Conservation (phyloP, 2,329 filamentous ascomycete species). For the Exophiala calicioides region DNA sequence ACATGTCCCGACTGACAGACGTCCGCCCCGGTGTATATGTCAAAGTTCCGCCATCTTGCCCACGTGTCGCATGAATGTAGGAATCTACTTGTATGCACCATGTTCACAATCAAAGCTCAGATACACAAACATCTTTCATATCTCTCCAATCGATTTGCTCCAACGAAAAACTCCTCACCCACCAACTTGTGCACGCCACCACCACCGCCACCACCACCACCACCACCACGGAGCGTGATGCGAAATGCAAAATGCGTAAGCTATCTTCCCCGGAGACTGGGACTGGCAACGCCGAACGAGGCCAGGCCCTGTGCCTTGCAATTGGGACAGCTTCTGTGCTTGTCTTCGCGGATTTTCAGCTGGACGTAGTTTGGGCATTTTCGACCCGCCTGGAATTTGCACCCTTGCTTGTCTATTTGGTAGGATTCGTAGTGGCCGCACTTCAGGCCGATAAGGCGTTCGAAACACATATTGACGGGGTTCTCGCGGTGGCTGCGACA, state of each 20-base stretch:
- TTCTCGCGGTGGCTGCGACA: constrained; percentile 2
- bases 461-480: constrained; percentile 31
- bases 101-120: too few relatives aligned
- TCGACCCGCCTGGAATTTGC: constrained; percentile 26
- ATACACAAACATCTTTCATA: too few relatives aligned
- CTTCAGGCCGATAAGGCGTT: constrained; percentile 28
- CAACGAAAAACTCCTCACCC: too few relatives aligned
- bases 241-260: not conserved
- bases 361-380: constrained; percentile 29
- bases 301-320: constrained; percentile 30
- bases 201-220: not conserved
- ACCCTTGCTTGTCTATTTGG: constrained; percentile 30
- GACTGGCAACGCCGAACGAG: constrained; percentile 30
- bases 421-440: constrained; percentile 32
- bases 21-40: too few relatives aligned
- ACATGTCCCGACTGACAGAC: too few relatives aligned
- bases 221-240: not conserved
- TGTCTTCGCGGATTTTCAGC: constrained; percentile 29
- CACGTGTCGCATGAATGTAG: too few relatives aligned
- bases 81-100: too few relatives aligned
- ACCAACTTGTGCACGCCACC: too few relatives aligned
- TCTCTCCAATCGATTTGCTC: too few relatives aligned
- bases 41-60: too few relatives aligned
- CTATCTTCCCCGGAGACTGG: constrained; percentile 23
- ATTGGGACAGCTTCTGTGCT: constrained; percentile 29